These are phyloP conservation scores for Lecanosticta acicola DNA, from an alignment of 2,329 filamentous ascomycete genomes.

Conservation along the genomic window DNA sequence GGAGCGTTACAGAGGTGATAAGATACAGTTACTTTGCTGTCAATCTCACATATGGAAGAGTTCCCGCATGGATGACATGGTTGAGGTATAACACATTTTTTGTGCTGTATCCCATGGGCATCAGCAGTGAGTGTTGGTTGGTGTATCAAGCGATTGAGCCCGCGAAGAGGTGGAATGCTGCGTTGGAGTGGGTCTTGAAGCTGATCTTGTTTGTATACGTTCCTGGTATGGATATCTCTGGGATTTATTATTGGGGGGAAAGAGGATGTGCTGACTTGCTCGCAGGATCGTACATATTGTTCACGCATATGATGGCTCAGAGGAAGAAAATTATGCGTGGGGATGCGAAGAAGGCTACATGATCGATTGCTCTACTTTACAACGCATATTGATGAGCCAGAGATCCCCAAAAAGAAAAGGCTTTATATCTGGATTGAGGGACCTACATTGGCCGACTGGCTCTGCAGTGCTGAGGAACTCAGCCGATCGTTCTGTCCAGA, in stretches of 20 bases:
- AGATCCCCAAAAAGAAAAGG: too few relatives aligned
- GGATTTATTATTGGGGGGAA: background rate
- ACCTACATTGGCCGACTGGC: too few relatives aligned
- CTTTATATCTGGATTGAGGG: too few relatives aligned
- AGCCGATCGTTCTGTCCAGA: too few relatives aligned
- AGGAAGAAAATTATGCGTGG: slow-evolving; percentile 69
- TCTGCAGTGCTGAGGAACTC: too few relatives aligned
- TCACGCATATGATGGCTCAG: slow-evolving; percentile 93
- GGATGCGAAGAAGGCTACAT: slow-evolving; percentile 39
- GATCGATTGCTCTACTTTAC: too few relatives aligned
- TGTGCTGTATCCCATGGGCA: slow-evolving; percentile 86
- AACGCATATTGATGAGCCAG: too few relatives aligned
- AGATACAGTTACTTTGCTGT: slow-evolving; percentile 88
- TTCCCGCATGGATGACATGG: slow-evolving; percentile 67
- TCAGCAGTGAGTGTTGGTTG: slow-evolving; percentile 77
- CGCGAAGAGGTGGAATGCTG: slow-evolving; percentile 46
- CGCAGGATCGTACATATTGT: slow-evolving; percentile 73
- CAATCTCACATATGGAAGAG: slow-evolving; percentile 51
- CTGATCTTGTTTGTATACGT: slow-evolving; percentile 68
- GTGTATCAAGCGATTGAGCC: slow-evolving; percentile 64
- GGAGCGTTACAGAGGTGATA: slow-evolving; percentile 86
- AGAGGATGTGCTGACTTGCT: slow-evolving; percentile 6
- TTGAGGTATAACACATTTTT: slow-evolving; percentile 88
- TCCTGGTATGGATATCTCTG: slow-evolving; percentile 52
- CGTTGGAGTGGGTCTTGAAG: slow-evolving; percentile 57